A percentile compares a stretch with the other conserved stretches of the same genome.
Evolutionary conservation across 2,329 filamentous ascomycete genomes (phyloP).

Genomic region (Sporothrix sp.): DNA sequence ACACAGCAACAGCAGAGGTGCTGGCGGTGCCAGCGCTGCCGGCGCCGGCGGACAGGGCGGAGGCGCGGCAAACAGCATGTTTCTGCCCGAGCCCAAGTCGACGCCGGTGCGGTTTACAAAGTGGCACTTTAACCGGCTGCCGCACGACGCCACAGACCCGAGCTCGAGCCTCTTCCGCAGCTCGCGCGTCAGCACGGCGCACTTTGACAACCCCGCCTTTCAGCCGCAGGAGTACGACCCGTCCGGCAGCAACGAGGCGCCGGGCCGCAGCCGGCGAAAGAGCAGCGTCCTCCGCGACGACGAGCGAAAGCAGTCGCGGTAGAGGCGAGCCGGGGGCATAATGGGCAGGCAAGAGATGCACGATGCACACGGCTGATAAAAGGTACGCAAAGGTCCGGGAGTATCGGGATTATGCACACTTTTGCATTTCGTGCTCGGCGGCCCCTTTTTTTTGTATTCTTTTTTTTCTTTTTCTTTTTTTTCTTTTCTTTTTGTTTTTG

Average conservation of each 20-base stretch:
- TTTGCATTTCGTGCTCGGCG: neutral
- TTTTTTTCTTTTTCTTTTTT: neutral
- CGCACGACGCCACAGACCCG: conserved; percentile 7
- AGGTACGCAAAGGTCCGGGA: no score
- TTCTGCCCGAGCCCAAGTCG: neutral
- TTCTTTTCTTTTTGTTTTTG: no score
- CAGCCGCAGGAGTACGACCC: conserved; percentile 45
- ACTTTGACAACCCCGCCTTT: conserved; percentile 56
- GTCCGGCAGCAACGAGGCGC: conserved; percentile 13
- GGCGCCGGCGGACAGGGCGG: no score
- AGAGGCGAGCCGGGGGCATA: no score
- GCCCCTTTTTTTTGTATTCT: neutral
- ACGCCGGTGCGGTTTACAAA: conserved; percentile 43
- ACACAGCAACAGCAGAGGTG: neutral
- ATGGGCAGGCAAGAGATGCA: neutral
- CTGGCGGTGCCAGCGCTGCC: neutral
- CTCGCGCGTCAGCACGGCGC: conserved; percentile 55
- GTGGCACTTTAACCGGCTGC: conserved; percentile 36
- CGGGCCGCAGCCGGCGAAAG: neutral
- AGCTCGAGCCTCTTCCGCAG: conserved; percentile 49
- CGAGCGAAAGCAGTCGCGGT: neutral
- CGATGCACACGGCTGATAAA: no score
- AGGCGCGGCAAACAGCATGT: neutral
- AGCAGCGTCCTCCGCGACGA: conserved; percentile 4
- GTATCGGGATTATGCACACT: no score